Evolutionary conservation across 1,284 basidiomycete species (phyloP).

Genomic region (Leccinum cinnamomeum): DNA sequence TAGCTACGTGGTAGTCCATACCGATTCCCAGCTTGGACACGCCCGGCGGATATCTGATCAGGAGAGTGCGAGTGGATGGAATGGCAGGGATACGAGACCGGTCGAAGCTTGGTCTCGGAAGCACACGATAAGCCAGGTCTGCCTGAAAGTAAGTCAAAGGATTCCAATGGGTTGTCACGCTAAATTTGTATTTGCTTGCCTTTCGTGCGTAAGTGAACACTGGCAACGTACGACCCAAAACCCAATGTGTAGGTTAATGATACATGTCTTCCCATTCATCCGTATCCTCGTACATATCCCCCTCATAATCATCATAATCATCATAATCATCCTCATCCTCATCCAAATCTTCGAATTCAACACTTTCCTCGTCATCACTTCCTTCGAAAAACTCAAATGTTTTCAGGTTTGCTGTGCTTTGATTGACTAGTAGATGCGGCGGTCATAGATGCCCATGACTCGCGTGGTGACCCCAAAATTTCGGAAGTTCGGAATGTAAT

Average conservation of each 20-base stretch:
- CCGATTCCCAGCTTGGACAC: neutral
- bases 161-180: neutral
- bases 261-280: conserved; percentile 7
- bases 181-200: neutral
- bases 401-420: conserved; percentile 36
- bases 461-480: no score
- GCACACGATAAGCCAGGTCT: neutral
- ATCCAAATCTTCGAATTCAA: conserved; percentile 20
- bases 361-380: conserved; percentile 40
- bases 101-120: neutral
- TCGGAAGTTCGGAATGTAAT: no score
- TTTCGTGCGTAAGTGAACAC: neutral
- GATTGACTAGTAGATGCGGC: no score
- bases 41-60: neutral
- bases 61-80: neutral
- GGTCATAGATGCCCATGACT: no score
- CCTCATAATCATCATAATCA: conserved; percentile 22
- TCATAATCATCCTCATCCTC: conserved; percentile 21
- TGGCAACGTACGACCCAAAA: neutral
- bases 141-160: neutral
- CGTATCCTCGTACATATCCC: conserved; percentile 21
- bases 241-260: neutral
- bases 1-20: no score
- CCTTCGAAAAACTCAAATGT: conserved; percentile 50
- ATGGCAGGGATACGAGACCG: neutral